Base-by-base conservation (phyloP, 176 grass and related monocot species). In the Oryza rufipogon region DNA sequence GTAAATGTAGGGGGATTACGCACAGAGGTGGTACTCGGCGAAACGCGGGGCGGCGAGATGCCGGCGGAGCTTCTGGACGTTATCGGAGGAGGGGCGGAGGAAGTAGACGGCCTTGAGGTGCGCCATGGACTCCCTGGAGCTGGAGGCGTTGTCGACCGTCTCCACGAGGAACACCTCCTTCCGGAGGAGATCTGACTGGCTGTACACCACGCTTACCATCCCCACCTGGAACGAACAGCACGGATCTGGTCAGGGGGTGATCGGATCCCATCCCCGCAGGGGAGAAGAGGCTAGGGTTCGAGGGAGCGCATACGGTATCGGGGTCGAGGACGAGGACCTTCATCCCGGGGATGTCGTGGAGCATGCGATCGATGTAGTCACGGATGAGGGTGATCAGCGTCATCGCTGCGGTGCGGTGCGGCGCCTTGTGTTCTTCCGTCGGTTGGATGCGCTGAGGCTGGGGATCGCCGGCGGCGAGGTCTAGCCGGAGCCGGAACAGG, bases 141-240 rank as follows among this genome's bases (percentile, higher is more conserved):
- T 95, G 17, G 93, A 95, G 85, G 87, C 87, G 60, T 93, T 91
- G 85, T 98, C 96, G 23, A 98, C 84, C 30, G 90, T 91, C 83
- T 95, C 93, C 64, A 95, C 96, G 42, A 98, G 90, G 80, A 98
- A 98, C 16, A 98, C 96, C 89, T 98, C 96, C 82, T 98, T 94
- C 74, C 89, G 87, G 67, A 98, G 87, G 74, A 98, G 87, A 83
- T 95, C 93, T 51, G 96, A 94, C 81, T 98, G 96, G 74, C 91
- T 94, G 75, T 98, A 96, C 74, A 95, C 96, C 22, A 98, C 96
- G 94, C 93, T 98, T 73, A 98, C 89, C 80, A 94, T 94, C 78
- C 93, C 91, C 19, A 98, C 89, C 93, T 98, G 89, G 68, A 90
- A 47, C 56, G 23, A 74, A 63, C 19, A 7, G 36, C 32, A 20